Conservation (phyloP, 2,329 filamentous ascomycete genomes). For the Colletotrichum orchidophilum region DNA sequence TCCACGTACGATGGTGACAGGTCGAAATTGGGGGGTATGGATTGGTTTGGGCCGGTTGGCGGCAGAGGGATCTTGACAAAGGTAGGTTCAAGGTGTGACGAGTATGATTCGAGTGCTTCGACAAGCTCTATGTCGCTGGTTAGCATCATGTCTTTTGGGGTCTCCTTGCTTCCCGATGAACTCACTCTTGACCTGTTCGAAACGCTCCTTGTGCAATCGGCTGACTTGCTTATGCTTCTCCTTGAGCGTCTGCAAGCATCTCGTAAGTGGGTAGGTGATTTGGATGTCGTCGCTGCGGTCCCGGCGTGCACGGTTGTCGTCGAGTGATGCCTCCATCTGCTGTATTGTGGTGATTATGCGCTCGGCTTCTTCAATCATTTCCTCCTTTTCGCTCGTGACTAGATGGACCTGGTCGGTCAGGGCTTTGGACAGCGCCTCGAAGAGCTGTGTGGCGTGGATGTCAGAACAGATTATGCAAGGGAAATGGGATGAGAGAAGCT, state of each 20-base stretch:
- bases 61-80: conserved; percentile 89
- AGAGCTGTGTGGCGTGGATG: conserved; percentile 69
- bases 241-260: conserved; percentile 82
- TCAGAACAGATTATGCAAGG: not conserved
- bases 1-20: conserved; percentile 91
- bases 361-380: conserved; percentile 89
- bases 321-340: conserved; percentile 92
- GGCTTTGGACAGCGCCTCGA: conserved; percentile 89
- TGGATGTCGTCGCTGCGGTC: conserved; percentile 74
- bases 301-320: conserved; percentile 74
- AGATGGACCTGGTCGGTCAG: conserved; percentile 88
- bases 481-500: conserved; percentile 37
- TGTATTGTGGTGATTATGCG: conserved; percentile 85
- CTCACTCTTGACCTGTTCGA: conserved; percentile 94
- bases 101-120: conserved; percentile 93
- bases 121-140: conserved; percentile 75
- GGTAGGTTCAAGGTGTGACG: conserved; percentile 89
- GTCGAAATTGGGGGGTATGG: conserved; percentile 85
- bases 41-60: conserved; percentile 79
- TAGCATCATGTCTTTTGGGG: conserved; percentile 4
- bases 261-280: conserved; percentile 83
- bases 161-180: conserved; percentile 17
- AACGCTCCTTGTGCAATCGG: conserved; percentile 88
- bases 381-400: conserved; percentile 88
- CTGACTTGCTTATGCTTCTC: conserved; percentile 86